Conservation (phyloP, 441 rosid genomes). For the Kokia cookei region DNA sequence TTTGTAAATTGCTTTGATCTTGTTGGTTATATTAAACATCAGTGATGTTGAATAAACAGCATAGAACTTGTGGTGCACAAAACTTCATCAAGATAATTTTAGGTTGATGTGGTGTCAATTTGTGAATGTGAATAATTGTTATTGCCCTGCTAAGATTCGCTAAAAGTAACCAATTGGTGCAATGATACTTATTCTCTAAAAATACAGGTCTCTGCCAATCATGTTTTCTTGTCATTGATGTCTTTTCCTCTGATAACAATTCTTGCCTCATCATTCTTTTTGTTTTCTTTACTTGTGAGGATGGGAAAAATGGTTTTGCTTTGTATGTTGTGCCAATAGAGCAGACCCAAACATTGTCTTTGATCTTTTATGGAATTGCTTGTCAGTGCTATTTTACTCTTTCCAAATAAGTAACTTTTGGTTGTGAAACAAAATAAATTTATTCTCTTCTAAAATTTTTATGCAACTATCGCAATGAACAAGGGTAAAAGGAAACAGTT, state of each 20-base stretch:
- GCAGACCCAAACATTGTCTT: neutral
- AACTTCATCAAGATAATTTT: neutral
- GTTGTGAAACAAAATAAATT: neutral
- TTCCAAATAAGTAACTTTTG: neutral
- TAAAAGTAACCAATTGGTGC: neutral
- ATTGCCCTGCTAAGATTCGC: neutral
- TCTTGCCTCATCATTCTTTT: neutral
- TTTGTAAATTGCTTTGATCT: neutral
- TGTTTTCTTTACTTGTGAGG: neutral
- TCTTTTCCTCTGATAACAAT: neutral
- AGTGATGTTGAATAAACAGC: neutral
- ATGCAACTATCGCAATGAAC: neutral
- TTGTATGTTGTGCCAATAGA: neutral
- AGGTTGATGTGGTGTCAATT: neutral
- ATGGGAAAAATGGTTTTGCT: neutral
- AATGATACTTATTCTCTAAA: neutral
- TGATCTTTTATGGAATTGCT: neutral
- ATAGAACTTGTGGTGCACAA: neutral
- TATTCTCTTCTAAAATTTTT: neutral
- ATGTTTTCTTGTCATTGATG: neutral
- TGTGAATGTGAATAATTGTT: neutral
- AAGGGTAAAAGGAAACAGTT: neutral
- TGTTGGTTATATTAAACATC: neutral
- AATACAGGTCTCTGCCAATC: neutral
- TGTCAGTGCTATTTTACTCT: neutral